Conservation (phyloP, 2,329 filamentous ascomycete genomes). For the Trichoderma pleuroti region DNA sequence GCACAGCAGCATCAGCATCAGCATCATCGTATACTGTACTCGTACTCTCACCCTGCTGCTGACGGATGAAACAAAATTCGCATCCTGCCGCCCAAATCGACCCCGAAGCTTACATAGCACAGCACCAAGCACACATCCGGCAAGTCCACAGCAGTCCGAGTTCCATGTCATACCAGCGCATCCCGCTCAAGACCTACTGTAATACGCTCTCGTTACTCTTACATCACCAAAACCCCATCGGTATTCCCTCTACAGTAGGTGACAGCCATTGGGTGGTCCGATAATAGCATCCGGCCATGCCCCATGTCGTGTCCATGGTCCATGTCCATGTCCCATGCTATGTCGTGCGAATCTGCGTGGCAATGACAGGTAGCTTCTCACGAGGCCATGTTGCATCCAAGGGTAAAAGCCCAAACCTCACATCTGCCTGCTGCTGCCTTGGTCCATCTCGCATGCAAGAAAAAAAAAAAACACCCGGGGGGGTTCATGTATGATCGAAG, state of each 20-base stretch:
- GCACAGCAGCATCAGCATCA: not conserved
- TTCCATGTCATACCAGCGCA: not conserved
- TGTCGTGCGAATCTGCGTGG: not conserved
- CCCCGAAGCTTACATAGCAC: not conserved
- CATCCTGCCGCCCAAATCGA: not conserved
- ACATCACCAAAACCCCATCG: not conserved
- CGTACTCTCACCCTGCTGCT: not conserved
- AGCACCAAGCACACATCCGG: not conserved
- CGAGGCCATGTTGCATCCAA: conserved; percentile 7
- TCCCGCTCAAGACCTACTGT: too few species aligned
- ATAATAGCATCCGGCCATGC: not conserved
- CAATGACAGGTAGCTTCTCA: not conserved
- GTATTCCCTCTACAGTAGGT: conserved; percentile 2
- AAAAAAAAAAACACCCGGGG: not conserved
- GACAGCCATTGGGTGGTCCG: conserved; percentile 6
- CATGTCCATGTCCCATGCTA: not conserved
- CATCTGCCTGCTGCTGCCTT: not conserved
- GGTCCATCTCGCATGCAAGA: not conserved
- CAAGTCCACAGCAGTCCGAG: not conserved
- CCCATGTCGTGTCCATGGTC: not conserved
- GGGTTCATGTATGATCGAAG: not conserved
- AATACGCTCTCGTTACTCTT: not conserved
- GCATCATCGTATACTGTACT: not conserved
- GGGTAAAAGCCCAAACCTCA: not conserved
- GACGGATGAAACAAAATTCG: not conserved